These are phyloP conservation scores for Botryosphaeria dothidea DNA, from an alignment of 2,329 filamentous ascomycete genomes.

Conservation along the genomic window DNA sequence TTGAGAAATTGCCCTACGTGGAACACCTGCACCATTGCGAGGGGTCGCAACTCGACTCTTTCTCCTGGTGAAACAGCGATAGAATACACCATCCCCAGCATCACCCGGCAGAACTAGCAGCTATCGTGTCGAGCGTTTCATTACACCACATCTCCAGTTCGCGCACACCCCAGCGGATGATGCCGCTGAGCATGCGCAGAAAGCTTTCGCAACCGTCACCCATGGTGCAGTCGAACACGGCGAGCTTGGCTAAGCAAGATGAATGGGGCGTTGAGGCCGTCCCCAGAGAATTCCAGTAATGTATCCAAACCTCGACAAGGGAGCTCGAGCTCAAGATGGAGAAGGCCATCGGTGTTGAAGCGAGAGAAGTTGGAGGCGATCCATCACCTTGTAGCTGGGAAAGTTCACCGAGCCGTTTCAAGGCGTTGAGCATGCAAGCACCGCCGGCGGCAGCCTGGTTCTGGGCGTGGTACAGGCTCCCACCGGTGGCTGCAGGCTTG, in stretches of 20 bases:
- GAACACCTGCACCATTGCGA: no score
- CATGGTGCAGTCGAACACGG: neutral
- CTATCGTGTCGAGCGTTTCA: neutral
- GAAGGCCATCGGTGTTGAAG: neutral
- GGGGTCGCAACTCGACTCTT: no score
- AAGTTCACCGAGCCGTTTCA: neutral
- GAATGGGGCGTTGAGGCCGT: neutral
- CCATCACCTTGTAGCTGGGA: neutral
- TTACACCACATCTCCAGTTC: neutral
- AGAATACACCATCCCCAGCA: no score
- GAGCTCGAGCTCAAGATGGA: neutral
- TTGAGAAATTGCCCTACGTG: no score
- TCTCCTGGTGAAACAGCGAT: no score
- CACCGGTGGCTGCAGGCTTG: neutral
- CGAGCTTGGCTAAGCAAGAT: neutral
- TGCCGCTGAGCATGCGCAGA: neutral
- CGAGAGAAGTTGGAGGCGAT: neutral
- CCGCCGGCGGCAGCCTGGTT: slow-evolving; percentile 2
- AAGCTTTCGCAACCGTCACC: neutral
- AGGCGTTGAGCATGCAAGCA: neutral
- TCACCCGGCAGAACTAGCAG: no score
- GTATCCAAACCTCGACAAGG: neutral
- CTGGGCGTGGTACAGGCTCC: neutral
- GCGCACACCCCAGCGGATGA: neutral
- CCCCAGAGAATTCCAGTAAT: neutral